phyloP scores from a whole-genome alignment of 192 early-diverging fungal species.

The Coemansia sp. region DNA sequence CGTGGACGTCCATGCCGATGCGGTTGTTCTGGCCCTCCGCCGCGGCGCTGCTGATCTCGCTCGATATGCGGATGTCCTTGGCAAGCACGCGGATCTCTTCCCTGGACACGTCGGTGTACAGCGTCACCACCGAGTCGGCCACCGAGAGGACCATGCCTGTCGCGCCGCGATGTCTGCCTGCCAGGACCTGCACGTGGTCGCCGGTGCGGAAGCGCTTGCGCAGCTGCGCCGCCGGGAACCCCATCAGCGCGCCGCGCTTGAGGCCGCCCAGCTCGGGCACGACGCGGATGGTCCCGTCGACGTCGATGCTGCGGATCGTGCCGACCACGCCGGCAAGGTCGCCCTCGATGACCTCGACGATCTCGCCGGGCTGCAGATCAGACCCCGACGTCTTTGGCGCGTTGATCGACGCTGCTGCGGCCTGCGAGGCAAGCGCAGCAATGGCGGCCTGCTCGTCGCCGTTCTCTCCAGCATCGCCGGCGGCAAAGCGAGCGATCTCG shows the following conservation, averaged over 20 bases:
- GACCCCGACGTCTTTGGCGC: conserved; percentile 43
- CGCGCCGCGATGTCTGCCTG: conserved; percentile 78
- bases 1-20: conserved; percentile 80
- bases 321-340: conserved; percentile 77
- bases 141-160: conserved; percentile 87
- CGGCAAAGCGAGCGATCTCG: conserved; percentile 78
- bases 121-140: conserved; percentile 74
- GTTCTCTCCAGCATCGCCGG: conserved; percentile 59
- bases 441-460: conserved; percentile 65
- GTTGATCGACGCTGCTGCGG: conserved; percentile 36
- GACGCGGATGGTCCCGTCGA: conserved; percentile 66
- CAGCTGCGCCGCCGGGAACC: conserved; percentile 66
- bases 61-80: conserved; percentile 78
- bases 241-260: conserved; percentile 49
- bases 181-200: conserved; percentile 91
- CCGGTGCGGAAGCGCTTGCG: conserved; percentile 88
- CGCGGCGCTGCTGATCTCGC: conserved; percentile 64
- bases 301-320: conserved; percentile 69
- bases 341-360: conserved; percentile 81
- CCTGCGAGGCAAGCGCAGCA: conserved; percentile 57
- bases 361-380: conserved; percentile 74
- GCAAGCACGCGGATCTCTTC: conserved; percentile 83
- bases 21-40: conserved; percentile 23
- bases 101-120: conserved; percentile 68
- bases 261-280: conserved; percentile 60